Evolutionary conservation across 1,284 basidiomycete genomes (phyloP).

Genomic region (Farysia itapuensis): DNA sequence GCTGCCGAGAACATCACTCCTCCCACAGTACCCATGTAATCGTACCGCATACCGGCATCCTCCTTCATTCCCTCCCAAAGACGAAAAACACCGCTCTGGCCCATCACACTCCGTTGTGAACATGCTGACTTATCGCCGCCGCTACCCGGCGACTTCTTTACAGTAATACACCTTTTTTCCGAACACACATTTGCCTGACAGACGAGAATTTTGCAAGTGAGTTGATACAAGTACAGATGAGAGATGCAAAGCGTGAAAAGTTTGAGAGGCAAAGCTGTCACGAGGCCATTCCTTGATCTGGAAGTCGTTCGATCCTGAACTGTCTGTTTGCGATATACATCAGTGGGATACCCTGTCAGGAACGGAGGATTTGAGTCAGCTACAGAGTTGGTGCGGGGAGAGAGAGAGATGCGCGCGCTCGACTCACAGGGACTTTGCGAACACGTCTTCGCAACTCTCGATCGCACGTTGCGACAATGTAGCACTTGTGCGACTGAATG

Average conservation of each 20-base stretch:
- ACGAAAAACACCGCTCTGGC: background rate
- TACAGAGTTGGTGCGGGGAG: background rate
- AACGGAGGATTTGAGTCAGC: background rate
- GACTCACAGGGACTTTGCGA: conserved; percentile 67
- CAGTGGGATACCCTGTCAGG: conserved; percentile 49
- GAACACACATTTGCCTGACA: no score
- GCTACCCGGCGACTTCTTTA: no score
- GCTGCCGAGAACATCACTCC: conserved; percentile 51
- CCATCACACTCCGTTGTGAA: no score
- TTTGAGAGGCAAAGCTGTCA: conserved; percentile 20
- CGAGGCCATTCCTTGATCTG: conserved; percentile 56
- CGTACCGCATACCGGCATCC: background rate
- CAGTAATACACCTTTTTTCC: no score
- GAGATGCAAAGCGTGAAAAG: background rate
- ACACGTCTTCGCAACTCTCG: conserved; percentile 87
- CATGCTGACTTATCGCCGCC: no score
- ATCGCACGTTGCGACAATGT: conserved; percentile 97
- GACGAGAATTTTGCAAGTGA: no score
- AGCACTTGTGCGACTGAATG: conserved; percentile 91
- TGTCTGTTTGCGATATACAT: conserved; percentile 57
- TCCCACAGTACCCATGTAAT: conserved; percentile 55
- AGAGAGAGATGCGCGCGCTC: background rate
- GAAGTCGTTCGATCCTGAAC: conserved; percentile 55
- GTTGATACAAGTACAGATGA: background rate
- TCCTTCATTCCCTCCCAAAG: background rate